phyloP scores from a whole-genome alignment of 179 eudicot species.

The Amaranthus tricolor region DNA sequence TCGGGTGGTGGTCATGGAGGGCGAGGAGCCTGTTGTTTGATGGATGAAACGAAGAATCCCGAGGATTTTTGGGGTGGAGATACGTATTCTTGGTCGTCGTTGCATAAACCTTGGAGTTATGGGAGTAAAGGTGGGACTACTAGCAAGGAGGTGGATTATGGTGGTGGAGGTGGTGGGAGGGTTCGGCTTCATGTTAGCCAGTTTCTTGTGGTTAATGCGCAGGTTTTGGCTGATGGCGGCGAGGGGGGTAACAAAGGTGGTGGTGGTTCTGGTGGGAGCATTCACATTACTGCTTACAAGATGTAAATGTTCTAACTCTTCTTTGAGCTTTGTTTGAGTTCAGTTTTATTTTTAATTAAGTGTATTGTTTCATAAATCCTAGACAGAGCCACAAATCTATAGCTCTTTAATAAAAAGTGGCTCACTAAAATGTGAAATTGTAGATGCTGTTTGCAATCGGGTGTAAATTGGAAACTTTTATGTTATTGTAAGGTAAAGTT shows the following conservation, averaged over 20 bases:
- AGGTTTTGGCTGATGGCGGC: slow-evolving; percentile 80
- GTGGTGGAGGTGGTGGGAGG: slow-evolving; percentile 93
- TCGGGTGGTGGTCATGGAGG: slow-evolving; percentile 97
- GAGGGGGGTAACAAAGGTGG: slow-evolving; percentile 89
- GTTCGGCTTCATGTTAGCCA: slow-evolving; percentile 46
- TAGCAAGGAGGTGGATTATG: slow-evolving; percentile 66
- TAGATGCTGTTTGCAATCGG: too few relatives aligned
- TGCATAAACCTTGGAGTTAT: slow-evolving; percentile 67
- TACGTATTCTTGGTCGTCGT: slow-evolving; percentile 68
- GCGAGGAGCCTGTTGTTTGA: slow-evolving; percentile 85
- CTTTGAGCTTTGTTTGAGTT: background rate
- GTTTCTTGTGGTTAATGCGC: slow-evolving; percentile 46
- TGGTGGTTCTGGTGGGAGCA: slow-evolving; percentile 98
- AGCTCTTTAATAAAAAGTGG: too few relatives aligned
- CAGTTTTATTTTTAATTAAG: slow-evolving; percentile 1
- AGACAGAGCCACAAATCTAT: too few relatives aligned
- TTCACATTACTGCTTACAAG: slow-evolving; percentile 53
- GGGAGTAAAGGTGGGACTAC: slow-evolving; percentile 94
- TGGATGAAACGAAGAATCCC: slow-evolving; percentile 61
- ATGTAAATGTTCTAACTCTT: slow-evolving; percentile 46
- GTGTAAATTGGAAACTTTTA: too few relatives aligned
- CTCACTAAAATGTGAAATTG: too few relatives aligned
- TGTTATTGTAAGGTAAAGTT: too few relatives aligned
- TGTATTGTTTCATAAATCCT: background rate
- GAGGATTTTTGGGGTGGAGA: slow-evolving; percentile 99